These are phyloP conservation scores for Melampsora abietis-canadensis DNA, from an alignment of 1,284 basidiomycete genomes.

Conservation along the genomic window DNA sequence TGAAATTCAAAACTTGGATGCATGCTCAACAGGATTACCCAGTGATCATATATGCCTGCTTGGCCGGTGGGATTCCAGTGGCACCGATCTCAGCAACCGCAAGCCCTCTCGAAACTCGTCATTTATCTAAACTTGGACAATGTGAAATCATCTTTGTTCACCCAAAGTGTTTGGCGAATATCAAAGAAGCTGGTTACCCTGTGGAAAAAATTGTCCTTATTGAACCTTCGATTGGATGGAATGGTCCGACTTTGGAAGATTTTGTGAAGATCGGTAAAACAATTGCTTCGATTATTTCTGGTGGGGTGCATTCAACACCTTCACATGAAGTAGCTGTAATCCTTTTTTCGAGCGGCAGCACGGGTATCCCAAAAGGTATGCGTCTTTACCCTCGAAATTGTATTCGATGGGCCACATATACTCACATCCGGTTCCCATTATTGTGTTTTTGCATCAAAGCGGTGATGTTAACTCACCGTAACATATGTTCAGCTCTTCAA, in stretches of 20 bases:
- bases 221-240: constrained; percentile 6
- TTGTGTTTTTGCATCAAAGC: not conserved
- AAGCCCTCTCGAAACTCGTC: constrained; percentile 3
- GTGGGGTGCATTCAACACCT: constrained; percentile 6
- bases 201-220: constrained; percentile 10
- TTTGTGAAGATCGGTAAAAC: constrained; percentile 1
- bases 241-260: not conserved
- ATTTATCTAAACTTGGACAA: constrained; percentile 11
- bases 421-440: not conserved
- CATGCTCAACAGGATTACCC: not conserved
- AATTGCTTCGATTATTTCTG: not conserved
- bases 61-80: constrained; percentile 17
- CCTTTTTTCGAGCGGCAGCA: constrained; percentile 18
- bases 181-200: constrained; percentile 23
- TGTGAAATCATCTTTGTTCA: constrained; percentile 21
- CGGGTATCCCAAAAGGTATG: constrained; percentile 29
- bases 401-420: not conserved
- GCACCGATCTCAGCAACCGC: constrained; percentile 6
- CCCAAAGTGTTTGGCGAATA: constrained; percentile 1
- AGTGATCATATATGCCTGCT: constrained; percentile 12
- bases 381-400: not conserved
- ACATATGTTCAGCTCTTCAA: constrained; percentile 8
- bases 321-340: constrained; percentile 18
- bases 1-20: too few species aligned
- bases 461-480: constrained; percentile 29